These are phyloP conservation scores for Ambrosia hybrid DNA, from an alignment of 140 eudicot genomes.

Conservation along the genomic window DNA sequence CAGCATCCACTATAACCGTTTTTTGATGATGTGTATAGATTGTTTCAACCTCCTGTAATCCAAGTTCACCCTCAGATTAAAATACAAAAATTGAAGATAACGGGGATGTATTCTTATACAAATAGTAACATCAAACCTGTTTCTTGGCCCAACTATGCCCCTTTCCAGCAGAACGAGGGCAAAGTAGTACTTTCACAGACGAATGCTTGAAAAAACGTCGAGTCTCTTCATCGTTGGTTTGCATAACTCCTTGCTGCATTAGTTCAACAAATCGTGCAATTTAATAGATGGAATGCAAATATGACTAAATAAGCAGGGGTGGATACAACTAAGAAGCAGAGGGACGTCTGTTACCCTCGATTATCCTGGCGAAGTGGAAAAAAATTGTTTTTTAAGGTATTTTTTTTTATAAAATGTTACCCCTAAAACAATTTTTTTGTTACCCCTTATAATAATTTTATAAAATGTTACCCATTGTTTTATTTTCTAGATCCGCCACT, in stretches of 20 bases:
- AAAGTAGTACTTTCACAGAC: slow-evolving; percentile 77
- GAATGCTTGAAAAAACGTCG: slow-evolving; percentile 76
- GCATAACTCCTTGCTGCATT: slow-evolving; percentile 61
- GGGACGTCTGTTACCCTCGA: too few species aligned
- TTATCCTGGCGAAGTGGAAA: too few species aligned
- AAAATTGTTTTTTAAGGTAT: too few species aligned
- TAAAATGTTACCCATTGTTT: too few species aligned
- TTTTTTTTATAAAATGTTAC: too few species aligned
- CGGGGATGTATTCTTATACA: not conserved
- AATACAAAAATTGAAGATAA: slow-evolving; percentile 12
- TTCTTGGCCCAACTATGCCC: slow-evolving; percentile 89
- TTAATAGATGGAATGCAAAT: not conserved
- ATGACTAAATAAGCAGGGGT: not conserved
- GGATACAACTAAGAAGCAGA: too few species aligned
- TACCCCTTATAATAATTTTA: too few species aligned
- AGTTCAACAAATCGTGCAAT: slow-evolving; percentile 18
- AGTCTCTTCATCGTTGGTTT: slow-evolving; percentile 65
- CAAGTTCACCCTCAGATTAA: slow-evolving; percentile 4
- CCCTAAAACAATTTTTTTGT: too few species aligned
- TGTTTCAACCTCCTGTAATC: slow-evolving; percentile 64
- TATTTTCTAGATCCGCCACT: too few species aligned
- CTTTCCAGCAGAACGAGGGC: slow-evolving; percentile 86
- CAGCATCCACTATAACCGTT: slow-evolving; percentile 85
- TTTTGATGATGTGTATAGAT: slow-evolving; percentile 96
- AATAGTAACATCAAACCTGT: slow-evolving; percentile 48